A percentile compares a stretch with the other conserved stretches of the same genome.
These are phyloP conservation scores for Euphorbia tirucalli DNA, from an alignment of 345 rosid genomes.

Conservation along the genomic window DNA sequence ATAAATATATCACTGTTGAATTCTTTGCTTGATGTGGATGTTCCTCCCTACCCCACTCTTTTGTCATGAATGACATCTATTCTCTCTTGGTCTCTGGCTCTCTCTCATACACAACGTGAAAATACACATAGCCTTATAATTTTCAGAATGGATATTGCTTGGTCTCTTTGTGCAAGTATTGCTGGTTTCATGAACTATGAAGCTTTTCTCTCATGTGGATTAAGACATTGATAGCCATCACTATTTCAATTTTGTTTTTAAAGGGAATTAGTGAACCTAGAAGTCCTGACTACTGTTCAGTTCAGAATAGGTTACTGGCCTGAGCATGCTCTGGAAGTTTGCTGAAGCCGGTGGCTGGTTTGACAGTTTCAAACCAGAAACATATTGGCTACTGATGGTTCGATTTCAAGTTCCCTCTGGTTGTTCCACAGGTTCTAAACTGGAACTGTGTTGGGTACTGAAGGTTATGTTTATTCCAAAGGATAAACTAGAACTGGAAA, in stretches of 20 bases:
- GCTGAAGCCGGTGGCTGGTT: not conserved
- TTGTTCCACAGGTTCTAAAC: not conserved
- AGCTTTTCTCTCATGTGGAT: not conserved
- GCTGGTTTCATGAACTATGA: not conserved
- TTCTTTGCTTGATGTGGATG: not conserved
- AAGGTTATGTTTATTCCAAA: not conserved
- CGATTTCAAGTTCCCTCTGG: not conserved
- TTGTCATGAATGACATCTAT: not conserved
- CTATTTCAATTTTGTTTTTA: not conserved
- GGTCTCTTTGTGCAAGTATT: conserved; percentile 2
- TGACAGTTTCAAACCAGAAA: not conserved
- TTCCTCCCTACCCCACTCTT: not conserved
- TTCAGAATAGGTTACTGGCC: not conserved
- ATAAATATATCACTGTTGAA: not conserved
- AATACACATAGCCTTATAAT: not conserved
- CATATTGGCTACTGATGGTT: not conserved
- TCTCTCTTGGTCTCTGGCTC: not conserved
- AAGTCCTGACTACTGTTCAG: not conserved
- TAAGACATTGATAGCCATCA: not conserved
- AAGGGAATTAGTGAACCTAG: not conserved
- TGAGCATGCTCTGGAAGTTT: not conserved
- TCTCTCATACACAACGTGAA: not conserved
- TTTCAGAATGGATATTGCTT: not conserved
- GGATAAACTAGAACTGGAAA: not conserved
- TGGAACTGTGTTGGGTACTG: not conserved